Conservation (phyloP, 345 rosid genomes). For the Dipteronia sinensis region DNA sequence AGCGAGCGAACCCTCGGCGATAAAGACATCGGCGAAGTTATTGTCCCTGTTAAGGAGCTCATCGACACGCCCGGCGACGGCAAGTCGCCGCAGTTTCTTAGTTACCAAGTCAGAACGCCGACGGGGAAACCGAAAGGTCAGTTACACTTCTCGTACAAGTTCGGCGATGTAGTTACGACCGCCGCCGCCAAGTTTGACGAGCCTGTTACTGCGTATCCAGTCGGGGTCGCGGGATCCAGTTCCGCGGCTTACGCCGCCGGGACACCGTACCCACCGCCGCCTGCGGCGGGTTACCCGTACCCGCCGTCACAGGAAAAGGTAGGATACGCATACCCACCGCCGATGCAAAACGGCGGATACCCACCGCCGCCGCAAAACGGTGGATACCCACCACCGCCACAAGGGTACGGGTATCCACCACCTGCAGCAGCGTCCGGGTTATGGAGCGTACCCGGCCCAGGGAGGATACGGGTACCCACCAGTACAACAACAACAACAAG, state of each 20-base stretch:
- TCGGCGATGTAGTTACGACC: constrained; percentile 31
- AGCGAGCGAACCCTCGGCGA: constrained; percentile 73
- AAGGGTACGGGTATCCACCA: constrained; percentile 35
- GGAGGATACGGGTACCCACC: constrained; percentile 36
- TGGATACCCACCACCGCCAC: constrained; percentile 30
- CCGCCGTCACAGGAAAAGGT: constrained; percentile 31
- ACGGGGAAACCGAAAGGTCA: constrained; percentile 76
- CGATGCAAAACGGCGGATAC: constrained; percentile 18
- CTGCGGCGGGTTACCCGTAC: constrained; percentile 20
- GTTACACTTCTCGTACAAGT: constrained; percentile 61
- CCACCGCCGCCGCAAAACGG: constrained; percentile 15
- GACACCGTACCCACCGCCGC: constrained; percentile 3
- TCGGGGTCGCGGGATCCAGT: constrained; percentile 11
- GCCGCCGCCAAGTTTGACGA: neutral
- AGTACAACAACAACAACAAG: constrained; percentile 33
- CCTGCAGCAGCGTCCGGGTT: constrained; percentile 24
- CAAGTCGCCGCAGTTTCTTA: constrained; percentile 43
- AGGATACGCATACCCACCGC: constrained; percentile 34
- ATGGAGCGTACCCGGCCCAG: constrained; percentile 36
- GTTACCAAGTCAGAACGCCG: constrained; percentile 67
- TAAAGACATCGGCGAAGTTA: constrained; percentile 71
- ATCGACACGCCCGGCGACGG: constrained; percentile 33
- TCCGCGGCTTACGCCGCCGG: constrained; percentile 1
- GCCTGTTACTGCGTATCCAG: constrained; percentile 23
- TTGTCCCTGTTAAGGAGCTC: constrained; percentile 71